Base-by-base conservation (phyloP, 257 asterid genomes). In the Solanum habrochaites region DNA sequence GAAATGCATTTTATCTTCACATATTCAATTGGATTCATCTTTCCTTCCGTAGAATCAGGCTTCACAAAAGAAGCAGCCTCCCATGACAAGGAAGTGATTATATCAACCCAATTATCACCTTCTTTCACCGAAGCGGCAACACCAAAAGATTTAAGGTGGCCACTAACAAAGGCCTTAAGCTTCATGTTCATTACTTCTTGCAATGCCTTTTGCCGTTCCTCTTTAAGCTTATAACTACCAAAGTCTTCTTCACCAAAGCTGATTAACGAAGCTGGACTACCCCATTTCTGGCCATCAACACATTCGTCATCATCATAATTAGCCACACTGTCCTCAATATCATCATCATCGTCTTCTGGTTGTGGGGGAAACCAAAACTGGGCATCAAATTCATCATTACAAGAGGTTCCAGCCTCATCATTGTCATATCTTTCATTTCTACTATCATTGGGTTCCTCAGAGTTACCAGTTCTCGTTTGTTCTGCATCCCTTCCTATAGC, bases 1-100 rank as follows among this genome's bases (percentile, higher is more conserved):
- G 99, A 96, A 85, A 96, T 83, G 89, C 99, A 96, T 88, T 96
- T 96, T 89, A 96, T 88, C 94, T 96, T 96, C 49, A 96, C 98
- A 91, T 91, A 92, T 83, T 97, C 98, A 89, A 95, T 94, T 27
- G 99, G 99, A 91, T 96, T 98, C 98, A 96, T 95, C 88, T 93
- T 95, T 80, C 97, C 97, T 88, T 90, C 95, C 5, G 85, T 87
- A 62, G 96, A 90, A 89, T 88, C 98, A 40, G 98, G 98, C 91
- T 94, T 94, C 88, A 96, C 97, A 92, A 94, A 96, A 74, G 93
- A 91, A 87, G 99, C 99, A 82, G 99, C 99, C 83, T 94, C 97
- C 99, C 98, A 95, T 52, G 99, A 96, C 86, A 96, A 91, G 86
- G 93, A 85, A 87, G 98, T 91, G 90, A 96, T 94, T 87, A 96